Evolutionary conservation across 1,139 yeast genomes (phyloP).

Genomic region (Kurtzmaniella quercitrusa): DNA sequence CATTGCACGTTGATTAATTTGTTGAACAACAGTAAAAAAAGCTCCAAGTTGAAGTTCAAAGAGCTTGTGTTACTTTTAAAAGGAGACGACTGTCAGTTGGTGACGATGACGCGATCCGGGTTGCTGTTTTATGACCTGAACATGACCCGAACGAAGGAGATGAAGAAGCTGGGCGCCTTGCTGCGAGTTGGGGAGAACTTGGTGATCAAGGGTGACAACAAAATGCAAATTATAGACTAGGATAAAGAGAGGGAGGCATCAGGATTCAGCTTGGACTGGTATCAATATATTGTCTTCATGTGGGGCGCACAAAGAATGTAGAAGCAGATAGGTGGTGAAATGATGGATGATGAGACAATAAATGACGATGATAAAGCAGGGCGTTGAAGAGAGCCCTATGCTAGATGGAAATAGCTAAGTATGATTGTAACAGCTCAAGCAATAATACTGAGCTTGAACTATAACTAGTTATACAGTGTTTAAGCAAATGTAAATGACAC

Average conservation of each 20-base stretch:
- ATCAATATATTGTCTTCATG: too few species aligned
- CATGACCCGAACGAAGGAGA: not conserved
- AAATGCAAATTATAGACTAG: conserved; percentile 1
- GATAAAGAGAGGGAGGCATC: not conserved
- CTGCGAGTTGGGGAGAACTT: conserved; percentile 1
- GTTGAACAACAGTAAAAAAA: not conserved
- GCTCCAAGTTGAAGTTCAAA: not conserved
- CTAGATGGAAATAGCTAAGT: too few species aligned
- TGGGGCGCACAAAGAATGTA: too few species aligned
- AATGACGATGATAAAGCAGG: too few species aligned
- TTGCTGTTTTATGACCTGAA: conserved; percentile 1
- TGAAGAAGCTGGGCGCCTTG: not conserved
- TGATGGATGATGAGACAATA: too few species aligned
- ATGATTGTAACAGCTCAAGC: too few species aligned
- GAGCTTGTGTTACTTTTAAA: not conserved
- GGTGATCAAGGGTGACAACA: not conserved
- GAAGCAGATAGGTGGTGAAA: too few species aligned
- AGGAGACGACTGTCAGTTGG: not conserved
- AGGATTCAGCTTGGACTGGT: too few species aligned
- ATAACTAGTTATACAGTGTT: too few species aligned
- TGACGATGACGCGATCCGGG: not conserved
- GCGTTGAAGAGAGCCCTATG: too few species aligned
- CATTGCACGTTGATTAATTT: not conserved
- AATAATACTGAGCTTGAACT: too few species aligned
- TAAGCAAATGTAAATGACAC: too few species aligned